phyloP scores from a whole-genome alignment of 228 moss, liverwort and hornwort species.

The Sphagnum fallax region DNA sequence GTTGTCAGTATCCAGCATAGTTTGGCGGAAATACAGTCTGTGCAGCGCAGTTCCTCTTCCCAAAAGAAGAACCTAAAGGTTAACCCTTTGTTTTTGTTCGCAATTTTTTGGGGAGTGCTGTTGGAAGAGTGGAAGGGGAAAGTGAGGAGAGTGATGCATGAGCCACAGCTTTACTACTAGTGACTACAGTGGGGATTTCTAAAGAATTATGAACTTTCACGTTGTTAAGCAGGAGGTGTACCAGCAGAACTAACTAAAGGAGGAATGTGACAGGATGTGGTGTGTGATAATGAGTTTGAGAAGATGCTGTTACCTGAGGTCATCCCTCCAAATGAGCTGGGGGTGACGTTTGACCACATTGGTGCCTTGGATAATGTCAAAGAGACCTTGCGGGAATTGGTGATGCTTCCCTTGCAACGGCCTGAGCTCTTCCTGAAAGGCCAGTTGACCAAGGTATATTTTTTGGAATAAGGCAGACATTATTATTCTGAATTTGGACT shows the following conservation, averaged over 20 bases:
- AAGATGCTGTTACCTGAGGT: constrained; percentile 98
- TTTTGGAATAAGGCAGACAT: too few relatives aligned
- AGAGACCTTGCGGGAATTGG: constrained; percentile 86
- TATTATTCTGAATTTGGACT: too few relatives aligned
- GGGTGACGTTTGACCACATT: constrained; percentile 94
- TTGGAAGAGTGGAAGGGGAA: too few relatives aligned
- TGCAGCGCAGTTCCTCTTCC: constrained; percentile 61
- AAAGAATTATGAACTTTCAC: too few relatives aligned
- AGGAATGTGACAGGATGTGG: constrained; percentile 54
- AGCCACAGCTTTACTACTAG: too few relatives aligned
- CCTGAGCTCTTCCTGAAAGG: constrained; percentile 95
- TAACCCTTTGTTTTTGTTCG: background rate
- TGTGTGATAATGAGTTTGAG: constrained; percentile 95
- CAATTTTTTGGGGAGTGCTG: too few relatives aligned
- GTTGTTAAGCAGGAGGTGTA: too few relatives aligned
- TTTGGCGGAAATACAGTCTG: constrained; percentile 75
- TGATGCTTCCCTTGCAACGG: constrained; percentile 96
- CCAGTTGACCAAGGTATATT: constrained; percentile 81
- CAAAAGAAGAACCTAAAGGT: constrained; percentile 93
- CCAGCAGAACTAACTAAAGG: too few relatives aligned
- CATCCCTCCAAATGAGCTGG: constrained; percentile 96
- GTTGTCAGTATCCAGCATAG: constrained; percentile 81
- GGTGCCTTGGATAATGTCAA: constrained; percentile 95
- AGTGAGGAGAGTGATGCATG: too few relatives aligned
- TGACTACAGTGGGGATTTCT: too few relatives aligned